phyloP scores from a whole-genome alignment of 2,329 filamentous ascomycete genomes.

The Lojkania enalia region DNA sequence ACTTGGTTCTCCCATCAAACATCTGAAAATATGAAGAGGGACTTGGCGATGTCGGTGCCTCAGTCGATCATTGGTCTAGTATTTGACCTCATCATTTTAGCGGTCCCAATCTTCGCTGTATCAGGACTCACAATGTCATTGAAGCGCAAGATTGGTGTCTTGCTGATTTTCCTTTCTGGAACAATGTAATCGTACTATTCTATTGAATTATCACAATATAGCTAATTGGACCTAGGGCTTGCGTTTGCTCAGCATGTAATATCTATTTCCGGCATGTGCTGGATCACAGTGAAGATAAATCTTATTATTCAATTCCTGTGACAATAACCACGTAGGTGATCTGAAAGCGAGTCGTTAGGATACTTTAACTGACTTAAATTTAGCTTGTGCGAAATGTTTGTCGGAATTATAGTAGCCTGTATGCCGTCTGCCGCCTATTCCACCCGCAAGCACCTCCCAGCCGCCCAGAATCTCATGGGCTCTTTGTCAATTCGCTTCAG shows the following conservation, averaged over 20 bases:
- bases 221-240: conserved; percentile 9
- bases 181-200: conserved; percentile 7
- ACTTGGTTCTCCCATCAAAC: not conserved
- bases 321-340: conserved; percentile 13
- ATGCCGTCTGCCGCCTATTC: conserved; percentile 8
- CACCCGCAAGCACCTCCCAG: conserved; percentile 10
- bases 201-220: not conserved
- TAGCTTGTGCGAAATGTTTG: conserved; percentile 14
- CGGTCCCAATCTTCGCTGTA: conserved; percentile 11
- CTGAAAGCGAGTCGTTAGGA: not conserved
- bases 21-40: not conserved
- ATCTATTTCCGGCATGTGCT: conserved; percentile 11
- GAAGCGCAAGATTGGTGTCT: conserved; percentile 7
- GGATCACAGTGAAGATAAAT: conserved; percentile 1
- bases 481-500: too few relatives aligned
- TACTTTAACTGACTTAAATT: not conserved
- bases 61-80: conserved; percentile 7
- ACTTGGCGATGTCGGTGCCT: not conserved
- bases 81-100: conserved; percentile 8
- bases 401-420: conserved; percentile 19
- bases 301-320: conserved; percentile 7
- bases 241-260: conserved; percentile 9
- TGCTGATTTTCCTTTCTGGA: conserved; percentile 12
- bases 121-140: not conserved
- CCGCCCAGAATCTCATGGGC: conserved; percentile 10